Conservation (phyloP, 1,284 basidiomycete genomes). For the Filobasidium uniguttulatum region DNA sequence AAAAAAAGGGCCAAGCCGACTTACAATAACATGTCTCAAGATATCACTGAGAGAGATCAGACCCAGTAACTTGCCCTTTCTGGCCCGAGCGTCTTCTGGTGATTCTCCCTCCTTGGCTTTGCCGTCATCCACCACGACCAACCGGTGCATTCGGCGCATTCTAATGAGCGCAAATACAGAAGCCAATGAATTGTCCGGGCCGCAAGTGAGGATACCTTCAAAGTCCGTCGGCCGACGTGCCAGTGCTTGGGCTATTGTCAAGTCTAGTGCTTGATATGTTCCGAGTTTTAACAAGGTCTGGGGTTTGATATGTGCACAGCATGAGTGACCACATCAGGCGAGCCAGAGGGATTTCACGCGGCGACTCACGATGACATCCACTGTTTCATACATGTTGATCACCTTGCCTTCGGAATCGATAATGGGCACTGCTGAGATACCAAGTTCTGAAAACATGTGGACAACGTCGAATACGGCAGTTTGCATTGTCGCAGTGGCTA, state of each 20-base stretch:
- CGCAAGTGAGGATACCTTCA: constrained; percentile 90
- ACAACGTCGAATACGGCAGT: constrained; percentile 97
- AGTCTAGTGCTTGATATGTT: constrained; percentile 82
- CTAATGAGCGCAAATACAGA: constrained; percentile 85
- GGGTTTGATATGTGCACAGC: not conserved
- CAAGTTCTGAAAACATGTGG: constrained; percentile 92
- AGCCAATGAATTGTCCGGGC: constrained; percentile 81
- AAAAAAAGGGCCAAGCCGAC: constrained; percentile 8
- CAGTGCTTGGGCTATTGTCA: constrained; percentile 88
- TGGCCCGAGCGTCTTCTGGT: constrained; percentile 15
- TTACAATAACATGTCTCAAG: constrained; percentile 60
- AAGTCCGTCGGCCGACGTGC: constrained; percentile 85
- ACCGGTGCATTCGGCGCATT: constrained; percentile 79
- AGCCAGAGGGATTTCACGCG: not conserved
- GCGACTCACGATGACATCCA: constrained; percentile 87
- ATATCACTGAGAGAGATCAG: constrained; percentile 87
- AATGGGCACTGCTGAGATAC: constrained; percentile 95
- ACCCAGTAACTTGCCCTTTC: constrained; percentile 67
- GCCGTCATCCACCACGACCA: constrained; percentile 84
- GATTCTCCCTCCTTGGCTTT: constrained; percentile 42
- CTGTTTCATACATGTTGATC: constrained; percentile 94
- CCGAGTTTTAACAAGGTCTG: constrained; percentile 90
- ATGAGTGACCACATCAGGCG: not conserved
- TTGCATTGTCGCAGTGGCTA: constrained; percentile 79
- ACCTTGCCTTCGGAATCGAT: constrained; percentile 86